Conservation (phyloP, 345 rosid species). For the Euphorbia pulcherrima region DNA sequence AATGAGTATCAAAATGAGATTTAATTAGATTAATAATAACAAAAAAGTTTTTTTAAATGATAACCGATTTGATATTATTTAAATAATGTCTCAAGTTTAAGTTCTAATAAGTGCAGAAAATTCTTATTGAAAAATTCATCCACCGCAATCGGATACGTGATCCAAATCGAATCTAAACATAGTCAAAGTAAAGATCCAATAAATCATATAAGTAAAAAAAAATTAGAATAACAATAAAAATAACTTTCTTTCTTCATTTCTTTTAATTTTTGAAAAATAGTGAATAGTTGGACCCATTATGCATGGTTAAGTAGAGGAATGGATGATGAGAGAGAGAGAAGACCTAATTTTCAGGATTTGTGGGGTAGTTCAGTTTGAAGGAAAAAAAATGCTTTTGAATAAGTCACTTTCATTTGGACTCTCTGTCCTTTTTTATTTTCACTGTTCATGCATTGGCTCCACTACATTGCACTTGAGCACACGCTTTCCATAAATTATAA, state of each 20-base stretch:
- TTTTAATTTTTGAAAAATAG: too few relatives aligned
- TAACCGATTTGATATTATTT: too few relatives aligned
- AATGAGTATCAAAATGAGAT: slow-evolving; percentile 11
- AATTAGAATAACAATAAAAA: slow-evolving; percentile 1
- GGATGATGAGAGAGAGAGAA: not conserved
- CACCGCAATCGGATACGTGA: too few relatives aligned
- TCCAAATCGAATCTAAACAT: too few relatives aligned
- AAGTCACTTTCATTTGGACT: slow-evolving; percentile 16
- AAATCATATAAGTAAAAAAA: too few relatives aligned
- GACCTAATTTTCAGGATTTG: slow-evolving; percentile 7
- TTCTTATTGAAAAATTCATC: too few relatives aligned
- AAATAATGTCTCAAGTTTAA: too few relatives aligned
- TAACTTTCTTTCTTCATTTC: too few relatives aligned
- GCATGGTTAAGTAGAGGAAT: not conserved
- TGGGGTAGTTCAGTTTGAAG: slow-evolving; percentile 19
- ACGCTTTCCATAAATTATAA: too few relatives aligned
- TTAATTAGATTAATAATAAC: not conserved
- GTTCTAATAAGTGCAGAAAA: too few relatives aligned
- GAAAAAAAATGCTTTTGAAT: not conserved
- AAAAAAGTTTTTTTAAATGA: not conserved
- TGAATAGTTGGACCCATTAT: slow-evolving; percentile 18
- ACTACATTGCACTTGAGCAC: too few relatives aligned
- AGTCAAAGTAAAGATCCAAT: too few relatives aligned
- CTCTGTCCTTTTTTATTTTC: not conserved
- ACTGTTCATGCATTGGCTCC: slow-evolving; percentile 27